A percentile compares a stretch with the other conserved stretches of the same genome.
Evolutionary conservation across 2,329 filamentous ascomycete species (phyloP).

Genomic region (Colletotrichum tanaceti): DNA sequence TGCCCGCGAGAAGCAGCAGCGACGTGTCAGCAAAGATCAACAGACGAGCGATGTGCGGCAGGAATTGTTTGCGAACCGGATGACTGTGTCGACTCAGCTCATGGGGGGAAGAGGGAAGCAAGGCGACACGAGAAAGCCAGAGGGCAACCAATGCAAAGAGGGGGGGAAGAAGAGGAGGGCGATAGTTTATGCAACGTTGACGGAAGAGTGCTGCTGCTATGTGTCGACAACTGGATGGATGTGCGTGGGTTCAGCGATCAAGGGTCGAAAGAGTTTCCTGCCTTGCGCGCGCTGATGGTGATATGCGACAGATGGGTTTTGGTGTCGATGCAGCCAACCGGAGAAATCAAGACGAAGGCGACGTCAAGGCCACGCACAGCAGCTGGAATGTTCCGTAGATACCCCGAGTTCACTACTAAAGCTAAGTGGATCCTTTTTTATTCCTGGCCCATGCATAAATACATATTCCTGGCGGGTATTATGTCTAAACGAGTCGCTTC

Average conservation of each 20-base stretch:
- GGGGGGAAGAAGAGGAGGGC: slow-evolving; percentile 2
- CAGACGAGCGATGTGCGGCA: slow-evolving; percentile 33
- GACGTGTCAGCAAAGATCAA: slow-evolving; percentile 42
- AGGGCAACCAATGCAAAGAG: slow-evolving; percentile 28
- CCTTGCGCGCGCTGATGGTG: slow-evolving; percentile 19
- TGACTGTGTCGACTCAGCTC: slow-evolving; percentile 42
- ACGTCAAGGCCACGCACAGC: neutral
- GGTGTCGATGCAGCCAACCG: slow-evolving; percentile 18
- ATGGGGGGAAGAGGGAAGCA: slow-evolving; percentile 32
- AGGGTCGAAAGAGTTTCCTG: slow-evolving; percentile 29
- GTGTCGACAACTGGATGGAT: slow-evolving; percentile 6
- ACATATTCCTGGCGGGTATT: too few species aligned
- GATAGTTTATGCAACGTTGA: slow-evolving; percentile 13
- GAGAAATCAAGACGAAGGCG: slow-evolving; percentile 16
- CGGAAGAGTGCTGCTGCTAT: slow-evolving; percentile 14
- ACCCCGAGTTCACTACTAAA: neutral
- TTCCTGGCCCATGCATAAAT: neutral
- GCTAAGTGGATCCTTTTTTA: neutral
- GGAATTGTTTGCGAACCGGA: slow-evolving; percentile 43
- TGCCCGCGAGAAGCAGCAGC: slow-evolving; percentile 35
- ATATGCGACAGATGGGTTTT: slow-evolving; percentile 31
- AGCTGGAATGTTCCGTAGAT: slow-evolving; percentile 31
- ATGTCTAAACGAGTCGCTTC: fast-evolving
- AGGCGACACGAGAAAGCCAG: slow-evolving; percentile 25
- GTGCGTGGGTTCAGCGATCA: slow-evolving; percentile 27